Conservation (phyloP, 257 asterid genomes). For the Schizonepeta tenuifolia region DNA sequence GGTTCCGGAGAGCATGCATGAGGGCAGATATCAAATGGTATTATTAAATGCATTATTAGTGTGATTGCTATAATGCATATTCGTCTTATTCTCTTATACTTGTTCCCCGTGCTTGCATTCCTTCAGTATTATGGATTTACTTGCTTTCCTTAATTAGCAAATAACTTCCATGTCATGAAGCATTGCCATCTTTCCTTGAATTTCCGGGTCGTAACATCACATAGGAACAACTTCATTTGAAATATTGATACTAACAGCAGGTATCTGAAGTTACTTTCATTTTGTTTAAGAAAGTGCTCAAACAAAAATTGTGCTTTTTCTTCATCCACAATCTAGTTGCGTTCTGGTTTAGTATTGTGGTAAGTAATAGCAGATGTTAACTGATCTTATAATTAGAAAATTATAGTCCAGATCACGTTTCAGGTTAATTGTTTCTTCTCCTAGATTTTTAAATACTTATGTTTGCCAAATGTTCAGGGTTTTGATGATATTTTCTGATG, state of each 20-base stretch:
- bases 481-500: conserved; percentile 21
- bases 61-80: conserved; percentile 26
- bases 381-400: conserved; percentile 4
- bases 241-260: conserved; percentile 11
- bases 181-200: not conserved
- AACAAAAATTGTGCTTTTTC: not conserved
- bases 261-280: not conserved
- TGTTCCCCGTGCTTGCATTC: not conserved
- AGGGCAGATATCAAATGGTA: conserved; percentile 86
- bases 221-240: conserved; percentile 9
- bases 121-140: conserved; percentile 4
- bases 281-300: conserved; percentile 6
- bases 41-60: conserved; percentile 25
- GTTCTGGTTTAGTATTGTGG: not conserved
- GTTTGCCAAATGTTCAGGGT: conserved; percentile 12
- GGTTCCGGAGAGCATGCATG: conserved; percentile 83
- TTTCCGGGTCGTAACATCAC: not conserved
- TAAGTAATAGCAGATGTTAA: conserved; percentile 14
- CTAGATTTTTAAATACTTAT: not conserved
- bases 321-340: not conserved
- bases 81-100: not conserved
- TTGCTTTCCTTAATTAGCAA: conserved; percentile 10
- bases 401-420: conserved; percentile 8
- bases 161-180: not conserved
- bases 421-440: conserved; percentile 1